Percentiles rank a stretch among this genome's conserved stretches.
Evolutionary conservation across 805 yeast genomes (phyloP).

Genomic region (Schwanniomyces occidentalis): DNA sequence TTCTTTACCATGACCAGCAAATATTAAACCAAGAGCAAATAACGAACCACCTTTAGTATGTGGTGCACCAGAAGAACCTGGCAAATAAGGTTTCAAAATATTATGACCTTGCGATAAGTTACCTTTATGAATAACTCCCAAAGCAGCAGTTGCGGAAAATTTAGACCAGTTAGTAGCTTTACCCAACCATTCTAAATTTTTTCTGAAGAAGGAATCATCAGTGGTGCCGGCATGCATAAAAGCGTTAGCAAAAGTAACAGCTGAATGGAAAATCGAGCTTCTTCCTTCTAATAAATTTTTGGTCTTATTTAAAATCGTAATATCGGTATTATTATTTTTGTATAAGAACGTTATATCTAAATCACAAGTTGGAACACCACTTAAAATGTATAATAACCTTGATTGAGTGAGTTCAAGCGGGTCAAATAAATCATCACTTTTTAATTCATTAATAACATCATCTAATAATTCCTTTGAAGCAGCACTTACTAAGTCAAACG

Average conservation of each 20-base stretch:
- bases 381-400: slow-evolving; percentile 66
- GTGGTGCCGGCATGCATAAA: slow-evolving; percentile 96
- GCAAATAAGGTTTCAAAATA: slow-evolving; percentile 86
- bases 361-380: slow-evolving; percentile 95
- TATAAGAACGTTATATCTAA: slow-evolving; percentile 83
- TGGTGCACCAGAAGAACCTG: slow-evolving; percentile 75
- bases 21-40: slow-evolving; percentile 88
- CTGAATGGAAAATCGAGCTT: slow-evolving; percentile 92
- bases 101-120: slow-evolving; percentile 87
- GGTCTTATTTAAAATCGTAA: slow-evolving; percentile 75
- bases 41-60: slow-evolving; percentile 95
- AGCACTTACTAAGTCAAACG: slow-evolving; percentile 88
- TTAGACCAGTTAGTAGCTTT: slow-evolving; percentile 99
- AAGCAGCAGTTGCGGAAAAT: slow-evolving; percentile 95
- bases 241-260: slow-evolving; percentile 92
- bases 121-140: slow-evolving; percentile 96
- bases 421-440: slow-evolving; percentile 27
- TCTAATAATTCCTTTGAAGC: slow-evolving; percentile 88
- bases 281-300: slow-evolving; percentile 85
- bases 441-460: slow-evolving; percentile 46
- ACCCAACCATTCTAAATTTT: slow-evolving; percentile 92
- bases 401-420: slow-evolving; percentile 22
- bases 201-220: slow-evolving; percentile 86
- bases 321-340: slow-evolving; percentile 85
- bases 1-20: slow-evolving; percentile 95